These are phyloP conservation scores for Purpureocillium takamizusanense DNA, from an alignment of 2,329 filamentous ascomycete genomes.

Conservation along the genomic window DNA sequence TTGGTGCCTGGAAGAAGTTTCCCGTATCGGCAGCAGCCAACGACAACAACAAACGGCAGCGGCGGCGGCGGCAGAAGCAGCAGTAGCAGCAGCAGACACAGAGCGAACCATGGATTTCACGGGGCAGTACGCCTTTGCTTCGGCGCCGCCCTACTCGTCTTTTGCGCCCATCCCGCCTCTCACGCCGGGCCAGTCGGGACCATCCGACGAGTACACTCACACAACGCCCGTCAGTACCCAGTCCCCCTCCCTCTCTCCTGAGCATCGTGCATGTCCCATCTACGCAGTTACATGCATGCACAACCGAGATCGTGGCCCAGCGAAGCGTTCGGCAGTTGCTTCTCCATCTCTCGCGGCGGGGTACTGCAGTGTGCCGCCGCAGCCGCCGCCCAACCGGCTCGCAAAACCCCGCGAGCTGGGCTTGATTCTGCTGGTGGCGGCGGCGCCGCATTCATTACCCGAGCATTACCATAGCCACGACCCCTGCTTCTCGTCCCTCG, in stretches of 20 bases:
- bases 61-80: too few relatives aligned
- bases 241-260: not conserved
- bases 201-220: slow-evolving; percentile 45
- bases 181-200: slow-evolving; percentile 45
- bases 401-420: slow-evolving; percentile 11
- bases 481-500: too few relatives aligned
- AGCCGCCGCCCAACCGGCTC: slow-evolving; percentile 15
- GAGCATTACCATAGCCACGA: slow-evolving; percentile 19
- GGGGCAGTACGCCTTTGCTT: slow-evolving; percentile 35
- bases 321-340: too few relatives aligned
- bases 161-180: slow-evolving; percentile 45
- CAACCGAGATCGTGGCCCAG: too few relatives aligned
- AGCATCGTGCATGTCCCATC: too few relatives aligned
- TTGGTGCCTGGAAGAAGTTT: too few relatives aligned
- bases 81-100: too few relatives aligned
- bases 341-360: too few relatives aligned
- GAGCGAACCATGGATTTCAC: slow-evolving; percentile 40
- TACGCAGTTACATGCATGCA: too few relatives aligned
- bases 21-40: too few relatives aligned
- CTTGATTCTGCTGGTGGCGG: slow-evolving; percentile 1
- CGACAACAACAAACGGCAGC: too few relatives aligned
- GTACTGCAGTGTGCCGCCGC: slow-evolving; percentile 16
- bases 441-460: slow-evolving; percentile 16
- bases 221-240: slow-evolving; percentile 37
- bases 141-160: slow-evolving; percentile 41